Percentiles rank a stretch among this genome's conserved stretches.
Conservation (phyloP, 1,139 yeast species). For the Sugiyamaella xylanicola region DNA sequence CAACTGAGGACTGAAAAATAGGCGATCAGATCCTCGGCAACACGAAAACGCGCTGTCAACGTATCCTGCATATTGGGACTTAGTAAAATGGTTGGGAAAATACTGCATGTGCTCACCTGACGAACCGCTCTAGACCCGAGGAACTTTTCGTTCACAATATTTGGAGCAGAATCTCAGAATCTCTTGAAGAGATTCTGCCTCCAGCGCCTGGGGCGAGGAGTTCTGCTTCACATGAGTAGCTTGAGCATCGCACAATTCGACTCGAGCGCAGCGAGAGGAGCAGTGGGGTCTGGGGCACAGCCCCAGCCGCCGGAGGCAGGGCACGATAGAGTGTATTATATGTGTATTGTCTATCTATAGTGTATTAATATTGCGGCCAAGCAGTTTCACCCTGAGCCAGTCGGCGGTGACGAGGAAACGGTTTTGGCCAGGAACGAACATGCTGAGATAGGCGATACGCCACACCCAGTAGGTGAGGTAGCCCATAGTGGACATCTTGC, state of each 20-base stretch:
- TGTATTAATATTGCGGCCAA: conserved; percentile 72
- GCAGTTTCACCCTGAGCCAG: conserved; percentile 82
- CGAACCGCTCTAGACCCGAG: too few relatives aligned
- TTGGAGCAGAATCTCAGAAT: too few relatives aligned
- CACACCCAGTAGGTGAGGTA: conserved; percentile 86
- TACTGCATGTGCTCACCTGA: too few relatives aligned
- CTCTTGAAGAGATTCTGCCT: too few relatives aligned
- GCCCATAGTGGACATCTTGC: conserved; percentile 84
- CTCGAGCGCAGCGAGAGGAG: neutral
- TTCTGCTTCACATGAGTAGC: too few relatives aligned
- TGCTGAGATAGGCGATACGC: conserved; percentile 90
- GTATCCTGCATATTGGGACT: neutral
- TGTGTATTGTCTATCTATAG: conserved; percentile 38
- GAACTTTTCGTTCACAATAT: too few relatives aligned
- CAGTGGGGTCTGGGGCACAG: neutral
- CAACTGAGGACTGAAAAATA: neutral
- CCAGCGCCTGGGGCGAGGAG: neutral
- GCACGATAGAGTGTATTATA: neutral
- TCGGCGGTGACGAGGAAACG: conserved; percentile 81
- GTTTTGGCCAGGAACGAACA: conserved; percentile 88
- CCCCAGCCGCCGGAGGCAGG: conserved; percentile 2
- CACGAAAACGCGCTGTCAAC: neutral
- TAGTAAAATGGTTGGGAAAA: too few relatives aligned
- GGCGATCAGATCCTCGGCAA: neutral
- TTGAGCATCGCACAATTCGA: neutral